Evolutionary conservation across 1,284 basidiomycete species (phyloP), one percentile per base, ranked within the genome.

Genomic region (Volvariella volvacea): DNA sequence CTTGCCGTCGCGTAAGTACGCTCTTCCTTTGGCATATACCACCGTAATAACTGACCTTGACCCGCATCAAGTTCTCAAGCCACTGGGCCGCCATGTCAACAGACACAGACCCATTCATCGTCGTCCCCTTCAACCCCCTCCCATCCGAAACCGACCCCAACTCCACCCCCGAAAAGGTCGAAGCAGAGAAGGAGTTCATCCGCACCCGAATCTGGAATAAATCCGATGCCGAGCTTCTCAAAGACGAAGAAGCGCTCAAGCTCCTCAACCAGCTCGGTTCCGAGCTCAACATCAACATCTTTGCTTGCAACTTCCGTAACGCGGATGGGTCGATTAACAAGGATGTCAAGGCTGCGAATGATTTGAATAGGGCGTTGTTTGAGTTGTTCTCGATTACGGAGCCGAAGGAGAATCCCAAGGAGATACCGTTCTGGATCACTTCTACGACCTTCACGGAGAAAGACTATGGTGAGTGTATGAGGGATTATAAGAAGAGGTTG

Each of bases 281-380:
- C 4, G 72, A 75, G 48, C 58, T 73, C 22, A 61, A 55, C 42
- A 71, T 74, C 56, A 73, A 73, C 49, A 60, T 64, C 1, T 74
- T 74, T 47, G 63, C 67, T 4, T 65, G 62, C 55, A 74, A 74
- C 56, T 74, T 74, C 58, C 54, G 59, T 22, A 46, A 65, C 44
- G 12, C 6, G 25, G 52, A 63, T 34, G 66, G 62, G 12, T 42
- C 46, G 17, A 33, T 59, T 37, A 75, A 75, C 54, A 50, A 51
- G 10, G 67, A 73, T 52, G 58, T 74, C 45, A 61, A 54, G 15
- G 68, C 71, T 47, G 70, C 71, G 4, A 74, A 70, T 50, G 58
- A 59, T 44, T 60, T 75, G 17, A 72, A 71, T 47, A 57, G 52
- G 7, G 56, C 64, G 17, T 62, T 75, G 45, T 70, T 64, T 53